A percentile compares a stretch with the other conserved stretches of the same genome.
These are phyloP conservation scores for Mycena kentingensis DNA, from an alignment of 768 basidiomycete genomes.

Conservation along the genomic window DNA sequence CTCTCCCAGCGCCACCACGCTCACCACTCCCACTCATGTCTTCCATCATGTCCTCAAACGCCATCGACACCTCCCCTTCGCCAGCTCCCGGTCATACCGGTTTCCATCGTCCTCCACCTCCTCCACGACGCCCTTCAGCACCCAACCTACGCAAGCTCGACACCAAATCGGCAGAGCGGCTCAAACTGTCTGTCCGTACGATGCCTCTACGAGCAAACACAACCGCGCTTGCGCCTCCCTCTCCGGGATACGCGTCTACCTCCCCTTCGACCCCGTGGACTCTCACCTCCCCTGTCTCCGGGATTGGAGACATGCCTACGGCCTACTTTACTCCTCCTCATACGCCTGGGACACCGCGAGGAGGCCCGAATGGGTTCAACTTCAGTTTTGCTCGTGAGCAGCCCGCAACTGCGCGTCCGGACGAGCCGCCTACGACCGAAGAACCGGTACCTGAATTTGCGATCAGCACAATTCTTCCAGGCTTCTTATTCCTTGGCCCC, in stretches of 20 bases:
- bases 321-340: conserved; percentile 57
- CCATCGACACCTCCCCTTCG: conserved; percentile 55
- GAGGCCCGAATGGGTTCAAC: conserved; percentile 62
- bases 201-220: conserved; percentile 61
- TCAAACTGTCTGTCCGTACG: conserved; percentile 61
- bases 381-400: conserved; percentile 16
- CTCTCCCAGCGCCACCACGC: conserved; percentile 35
- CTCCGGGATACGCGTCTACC: conserved; percentile 47
- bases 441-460: conserved; percentile 67
- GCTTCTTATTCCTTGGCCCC: conserved; percentile 89
- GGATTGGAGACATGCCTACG: conserved; percentile 43
- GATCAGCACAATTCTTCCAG: conserved; percentile 90
- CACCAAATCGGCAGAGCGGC: conserved; percentile 39
- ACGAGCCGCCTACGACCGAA: conserved; percentile 60
- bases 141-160: conserved; percentile 64
- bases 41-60: conserved; percentile 41
- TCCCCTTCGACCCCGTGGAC: conserved; percentile 51
- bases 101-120: conserved; percentile 54
- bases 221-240: conserved; percentile 40
- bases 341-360: conserved; percentile 53
- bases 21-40: conserved; percentile 64
- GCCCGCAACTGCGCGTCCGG: conserved; percentile 29
- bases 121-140: conserved; percentile 59
- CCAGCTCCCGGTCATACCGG: conserved; percentile 66
- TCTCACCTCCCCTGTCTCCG: conserved; percentile 37